phyloP scores from a whole-genome alignment of 192 early-diverging fungal species.

The Jimgerdemannia flammicorona region DNA sequence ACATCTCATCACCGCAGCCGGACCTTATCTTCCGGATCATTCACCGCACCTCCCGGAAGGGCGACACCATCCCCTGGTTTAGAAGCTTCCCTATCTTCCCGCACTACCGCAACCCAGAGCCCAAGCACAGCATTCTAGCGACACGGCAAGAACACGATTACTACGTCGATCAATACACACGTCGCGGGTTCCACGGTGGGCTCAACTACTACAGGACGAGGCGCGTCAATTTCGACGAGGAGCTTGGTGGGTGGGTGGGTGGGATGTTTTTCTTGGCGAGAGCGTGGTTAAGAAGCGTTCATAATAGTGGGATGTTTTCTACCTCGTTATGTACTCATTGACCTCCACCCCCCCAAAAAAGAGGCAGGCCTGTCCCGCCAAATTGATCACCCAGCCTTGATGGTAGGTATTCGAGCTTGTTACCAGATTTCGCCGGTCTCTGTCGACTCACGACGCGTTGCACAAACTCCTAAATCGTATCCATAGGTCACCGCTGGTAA shows the following conservation, averaged over 20 bases:
- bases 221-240: conserved; percentile 23
- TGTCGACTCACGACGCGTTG: neutral
- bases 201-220: conserved; percentile 55
- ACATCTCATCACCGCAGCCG: neutral
- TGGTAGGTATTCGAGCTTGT: conserved; percentile 7
- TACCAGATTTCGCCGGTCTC: neutral
- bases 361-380: neutral
- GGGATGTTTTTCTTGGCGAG: neutral
- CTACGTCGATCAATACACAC: conserved; percentile 39
- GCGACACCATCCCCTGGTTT: neutral
- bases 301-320: neutral
- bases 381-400: conserved; percentile 11
- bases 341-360: neutral
- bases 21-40: neutral
- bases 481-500: conserved; percentile 20
- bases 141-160: conserved; percentile 21
- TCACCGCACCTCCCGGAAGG: neutral
- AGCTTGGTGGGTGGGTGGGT: conserved; percentile 12
- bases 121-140: neutral
- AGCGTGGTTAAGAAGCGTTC: neutral
- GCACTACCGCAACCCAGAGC: neutral
- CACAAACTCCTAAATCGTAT: neutral
- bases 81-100: neutral
- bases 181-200: conserved; percentile 45
- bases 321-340: neutral